Base-by-base conservation (phyloP, 768 basidiomycete species). In the Xerocomellus intermedius region DNA sequence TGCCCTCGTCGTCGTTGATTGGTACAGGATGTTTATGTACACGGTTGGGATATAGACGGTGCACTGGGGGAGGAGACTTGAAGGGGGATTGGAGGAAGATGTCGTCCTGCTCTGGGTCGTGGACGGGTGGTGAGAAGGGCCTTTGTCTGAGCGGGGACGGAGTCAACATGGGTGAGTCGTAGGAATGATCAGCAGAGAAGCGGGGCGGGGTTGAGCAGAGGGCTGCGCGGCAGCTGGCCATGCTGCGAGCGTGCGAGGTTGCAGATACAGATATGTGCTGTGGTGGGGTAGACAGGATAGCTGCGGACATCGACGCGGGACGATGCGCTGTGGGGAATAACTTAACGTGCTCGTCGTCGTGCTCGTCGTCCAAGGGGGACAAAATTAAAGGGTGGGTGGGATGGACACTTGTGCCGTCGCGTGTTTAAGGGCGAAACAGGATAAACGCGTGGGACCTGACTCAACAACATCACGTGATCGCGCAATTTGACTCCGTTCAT, bases 121-220 rank as follows among this genome's bases (percentile, higher is more conserved):
- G 57, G 42, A 57, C 56, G 0, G 61, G 69, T 48, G 64, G 65
- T 6, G 74, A 79, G 49, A 77, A 71, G 16, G 73, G 70, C 12
- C 72, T 73, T 58, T 76, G 76, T 49, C 80, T 75, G 56, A 83
- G 76, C 12, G 85, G 85, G 6, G 86, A 87, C 21, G 86, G 83
- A 2, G 84, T 82, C 45, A 82, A 76, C 80, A 86, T 81, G 42
- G 84, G 80, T 32, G 82, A 79, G 62, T 81, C 80, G 61, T 75
- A 80, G 39, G 77, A 71, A 33, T 72, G 1, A 22, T 66, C 61
- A 48, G 62, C 43, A 38, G 63, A 51, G 42, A 69, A 54, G 37
- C 67, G 64, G 4, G 72, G 72, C n/a, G 75, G 75, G 1, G 74
- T 74, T 43, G 68, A 66, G 59, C 64, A 64, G 59, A 58, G 67